Conservation (phyloP, 345 rosid genomes). For the Cochlearia excelsa region DNA sequence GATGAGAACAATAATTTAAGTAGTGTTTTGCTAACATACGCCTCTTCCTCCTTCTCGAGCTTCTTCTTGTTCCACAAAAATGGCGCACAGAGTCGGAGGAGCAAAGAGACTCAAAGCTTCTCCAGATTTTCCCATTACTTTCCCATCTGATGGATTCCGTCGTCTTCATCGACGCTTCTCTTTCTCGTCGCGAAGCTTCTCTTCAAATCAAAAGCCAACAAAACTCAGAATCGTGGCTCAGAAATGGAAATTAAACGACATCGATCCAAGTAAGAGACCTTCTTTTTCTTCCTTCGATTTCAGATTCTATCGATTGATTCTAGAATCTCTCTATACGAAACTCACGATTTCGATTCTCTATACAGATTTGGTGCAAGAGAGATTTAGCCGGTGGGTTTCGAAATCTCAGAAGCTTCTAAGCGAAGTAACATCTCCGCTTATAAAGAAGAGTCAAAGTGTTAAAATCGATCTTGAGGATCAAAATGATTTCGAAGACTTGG, state of each 20-base stretch:
- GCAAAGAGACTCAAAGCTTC: slow-evolving; percentile 20
- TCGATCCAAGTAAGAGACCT: slow-evolving; percentile 57
- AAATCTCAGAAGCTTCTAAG: slow-evolving; percentile 66
- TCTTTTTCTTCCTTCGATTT: slow-evolving; percentile 2
- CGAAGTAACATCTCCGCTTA: slow-evolving; percentile 57
- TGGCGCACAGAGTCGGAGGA: slow-evolving; percentile 33
- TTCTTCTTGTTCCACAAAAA: slow-evolving; percentile 12
- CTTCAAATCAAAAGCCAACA: slow-evolving; percentile 39
- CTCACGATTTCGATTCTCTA: background rate
- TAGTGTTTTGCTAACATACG: slow-evolving; percentile 29
- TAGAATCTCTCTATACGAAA: background rate
- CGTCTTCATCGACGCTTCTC: slow-evolving; percentile 20
- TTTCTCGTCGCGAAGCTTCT: slow-evolving; percentile 23
- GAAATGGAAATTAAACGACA: slow-evolving; percentile 69
- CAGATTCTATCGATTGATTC: background rate
- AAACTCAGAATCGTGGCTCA: slow-evolving; percentile 52
- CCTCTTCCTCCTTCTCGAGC: slow-evolving; percentile 26
- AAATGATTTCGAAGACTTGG: slow-evolving; percentile 49
- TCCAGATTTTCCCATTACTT: slow-evolving; percentile 10
- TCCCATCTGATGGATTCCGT: background rate
- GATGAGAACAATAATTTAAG: slow-evolving; percentile 17
- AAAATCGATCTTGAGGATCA: slow-evolving; percentile 46
- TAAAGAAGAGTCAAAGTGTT: slow-evolving; percentile 52
- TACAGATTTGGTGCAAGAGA: slow-evolving; percentile 73
- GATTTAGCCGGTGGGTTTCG: slow-evolving; percentile 67